Evolutionary conservation across 192 early-diverging fungal species (phyloP), one percentile per base, ranked within the genome.

Genomic region (Umbelopsis ramanniana): DNA sequence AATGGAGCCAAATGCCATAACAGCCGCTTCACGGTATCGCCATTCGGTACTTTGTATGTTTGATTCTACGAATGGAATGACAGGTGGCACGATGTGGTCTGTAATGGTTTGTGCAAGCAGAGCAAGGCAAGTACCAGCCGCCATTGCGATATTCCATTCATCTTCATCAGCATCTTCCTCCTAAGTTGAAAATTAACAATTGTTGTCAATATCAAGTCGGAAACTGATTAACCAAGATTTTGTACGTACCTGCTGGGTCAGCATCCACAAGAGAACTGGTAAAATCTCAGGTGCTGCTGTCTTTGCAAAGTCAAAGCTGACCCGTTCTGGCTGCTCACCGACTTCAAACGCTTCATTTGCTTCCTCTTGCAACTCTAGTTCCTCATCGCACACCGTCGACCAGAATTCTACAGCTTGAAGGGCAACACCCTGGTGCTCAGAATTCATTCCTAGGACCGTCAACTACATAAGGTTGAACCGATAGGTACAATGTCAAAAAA

Each of bases 161-260:
- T 99, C 98, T 70, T 97, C 98, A 75, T 98, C 98, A n/a, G 96
- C 96, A 53, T 98, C 96, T 74, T 97, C 97, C 48, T 98, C 97
- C 70, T 93, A 69, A 8, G 33, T 52, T 10, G 53, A 53, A 11
- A 5, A 2, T n/a, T n/a, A 24, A 26, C 26, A 50, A 50, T 12
- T 14, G 12, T 19, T 12, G 33, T 37, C 33, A 26, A 29, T 6
- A 17, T 22, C 7, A 46, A 69, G 5, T 4, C 11, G n/a, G 24
- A 53, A 11, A 11, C 0, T 17, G 37, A 79, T 33, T 73, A 11
- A 4, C 19, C 7, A n/a, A 14, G 40, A 15, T 78, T 50, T 8
- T 5, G 35, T 53, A 26, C 50, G 17, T 23, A 70, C 69, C 57
- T 63, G 95, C 82, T 95, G 94, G 55, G 98, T 97, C 84, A 99